phyloP scores from a whole-genome alignment of 768 basidiomycete genomes.

The Sutorius australiensis region DNA sequence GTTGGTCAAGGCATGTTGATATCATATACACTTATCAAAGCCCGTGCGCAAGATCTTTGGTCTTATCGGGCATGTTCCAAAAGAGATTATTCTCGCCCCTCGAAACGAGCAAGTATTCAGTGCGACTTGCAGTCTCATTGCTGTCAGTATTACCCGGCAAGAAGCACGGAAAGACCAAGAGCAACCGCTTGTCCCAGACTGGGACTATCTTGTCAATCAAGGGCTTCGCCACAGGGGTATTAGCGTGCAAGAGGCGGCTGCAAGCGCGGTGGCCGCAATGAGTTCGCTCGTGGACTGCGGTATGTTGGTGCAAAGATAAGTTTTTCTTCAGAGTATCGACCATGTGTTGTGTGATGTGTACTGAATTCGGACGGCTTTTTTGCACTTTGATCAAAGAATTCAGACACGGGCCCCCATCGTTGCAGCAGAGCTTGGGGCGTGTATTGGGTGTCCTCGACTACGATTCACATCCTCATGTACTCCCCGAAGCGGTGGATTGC shows the following conservation, averaged over 20 bases:
- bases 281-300: slow-evolving; percentile 69
- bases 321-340: slow-evolving; percentile 20
- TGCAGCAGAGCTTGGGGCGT: slow-evolving; percentile 73
- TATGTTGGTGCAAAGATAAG: slow-evolving; percentile 68
- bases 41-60: slow-evolving; percentile 54
- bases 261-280: slow-evolving; percentile 62
- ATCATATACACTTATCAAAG: slow-evolving; percentile 3
- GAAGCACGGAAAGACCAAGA: slow-evolving; percentile 43
- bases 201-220: slow-evolving; percentile 67
- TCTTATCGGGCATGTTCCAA: slow-evolving; percentile 53
- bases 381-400: slow-evolving; percentile 67
- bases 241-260: slow-evolving; percentile 73
- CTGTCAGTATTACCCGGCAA: slow-evolving; percentile 53
- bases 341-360: slow-evolving; percentile 11
- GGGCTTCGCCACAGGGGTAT: slow-evolving; percentile 64
- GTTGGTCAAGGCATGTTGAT: slow-evolving; percentile 31
- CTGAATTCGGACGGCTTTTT: slow-evolving; percentile 15
- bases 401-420: slow-evolving; percentile 42
- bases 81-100: slow-evolving; percentile 55
- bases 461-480: slow-evolving; percentile 47
- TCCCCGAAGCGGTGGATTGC: slow-evolving; percentile 52
- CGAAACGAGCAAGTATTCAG: slow-evolving; percentile 69
- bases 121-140: slow-evolving; percentile 70
- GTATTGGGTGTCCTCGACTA: slow-evolving; percentile 71
- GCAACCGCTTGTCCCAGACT: slow-evolving; percentile 48